These are phyloP conservation scores for Rhizophagus clarus DNA, from an alignment of 192 early-diverging fungal genomes.

Conservation along the genomic window DNA sequence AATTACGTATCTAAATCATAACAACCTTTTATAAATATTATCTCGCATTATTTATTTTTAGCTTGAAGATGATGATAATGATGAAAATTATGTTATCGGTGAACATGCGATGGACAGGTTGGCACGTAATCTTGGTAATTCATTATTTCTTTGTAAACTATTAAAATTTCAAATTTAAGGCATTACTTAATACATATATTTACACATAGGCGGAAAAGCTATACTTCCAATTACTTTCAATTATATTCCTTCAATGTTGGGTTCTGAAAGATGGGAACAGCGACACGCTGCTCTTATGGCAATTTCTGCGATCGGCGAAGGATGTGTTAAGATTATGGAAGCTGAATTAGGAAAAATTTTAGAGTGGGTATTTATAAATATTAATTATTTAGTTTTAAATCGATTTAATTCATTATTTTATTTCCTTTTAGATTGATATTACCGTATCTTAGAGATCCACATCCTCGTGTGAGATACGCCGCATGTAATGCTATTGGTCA, in stretches of 20 bases:
- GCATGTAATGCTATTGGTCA: slow-evolving; percentile 97
- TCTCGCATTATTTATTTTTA: slow-evolving; percentile 34
- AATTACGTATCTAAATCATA: neutral
- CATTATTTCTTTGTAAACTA: neutral
- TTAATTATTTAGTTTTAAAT: neutral
- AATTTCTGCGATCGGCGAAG: slow-evolving; percentile 96
- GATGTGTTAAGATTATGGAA: slow-evolving; percentile 93
- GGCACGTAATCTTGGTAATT: slow-evolving; percentile 67
- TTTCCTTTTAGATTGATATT: slow-evolving; percentile 60
- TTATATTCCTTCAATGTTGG: slow-evolving; percentile 88
- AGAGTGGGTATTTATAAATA: slow-evolving; percentile 33
- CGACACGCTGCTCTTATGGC: slow-evolving; percentile 93
- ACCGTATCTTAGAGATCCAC: slow-evolving; percentile 82
- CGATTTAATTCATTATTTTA: neutral
- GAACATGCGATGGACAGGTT: slow-evolving; percentile 97
- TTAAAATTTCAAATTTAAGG: neutral
- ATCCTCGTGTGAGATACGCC: slow-evolving; percentile 95
- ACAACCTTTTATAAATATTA: neutral
- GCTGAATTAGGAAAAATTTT: slow-evolving; percentile 85
- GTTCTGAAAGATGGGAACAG: slow-evolving; percentile 81
- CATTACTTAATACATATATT: neutral
- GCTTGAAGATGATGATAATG: slow-evolving; percentile 89
- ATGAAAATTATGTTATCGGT: slow-evolving; percentile 85
- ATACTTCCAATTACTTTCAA: slow-evolving; percentile 88
- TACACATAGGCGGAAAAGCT: slow-evolving; percentile 72